Conservation (phyloP, 2,329 filamentous ascomycete genomes). For the Colletotrichum magnum region DNA sequence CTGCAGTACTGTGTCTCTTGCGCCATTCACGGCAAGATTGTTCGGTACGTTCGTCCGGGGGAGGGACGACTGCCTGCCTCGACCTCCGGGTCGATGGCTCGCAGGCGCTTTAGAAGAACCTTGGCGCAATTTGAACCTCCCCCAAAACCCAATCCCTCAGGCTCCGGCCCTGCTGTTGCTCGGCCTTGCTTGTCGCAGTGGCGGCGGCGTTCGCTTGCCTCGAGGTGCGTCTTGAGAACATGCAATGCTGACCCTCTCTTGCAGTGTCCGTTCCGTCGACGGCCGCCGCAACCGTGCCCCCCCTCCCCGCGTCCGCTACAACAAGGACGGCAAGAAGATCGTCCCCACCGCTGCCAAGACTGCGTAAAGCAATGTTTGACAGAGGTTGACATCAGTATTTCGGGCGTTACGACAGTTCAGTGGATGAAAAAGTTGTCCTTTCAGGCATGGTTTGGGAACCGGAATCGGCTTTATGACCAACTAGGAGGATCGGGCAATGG, state of each 20-base stretch:
- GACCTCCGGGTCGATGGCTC: constrained; percentile 46
- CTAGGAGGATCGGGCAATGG: constrained; percentile 38
- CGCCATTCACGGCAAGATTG: constrained; percentile 99
- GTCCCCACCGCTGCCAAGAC: constrained; percentile 84
- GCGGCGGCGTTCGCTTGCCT: not conserved
- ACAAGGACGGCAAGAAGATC: constrained; percentile 99
- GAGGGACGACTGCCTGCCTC: constrained; percentile 70
- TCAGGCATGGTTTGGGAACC: constrained; percentile 41
- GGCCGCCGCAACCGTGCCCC: constrained; percentile 99
- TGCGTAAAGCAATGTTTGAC: constrained; percentile 35
- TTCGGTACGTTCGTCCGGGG: constrained; percentile 86
- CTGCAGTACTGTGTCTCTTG: constrained; percentile 99
- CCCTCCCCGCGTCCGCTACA: constrained; percentile 97
- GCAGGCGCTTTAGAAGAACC: constrained; percentile 71
- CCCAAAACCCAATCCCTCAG: not conserved
- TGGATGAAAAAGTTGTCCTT: constrained; percentile 41
- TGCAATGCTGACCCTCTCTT: constrained; percentile 60
- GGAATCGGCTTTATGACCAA: constrained; percentile 39
- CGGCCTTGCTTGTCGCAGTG: no score
- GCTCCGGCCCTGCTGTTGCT: not conserved
- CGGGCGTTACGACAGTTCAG: constrained; percentile 25
- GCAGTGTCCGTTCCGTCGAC: constrained; percentile 94
- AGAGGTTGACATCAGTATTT: constrained; percentile 8
- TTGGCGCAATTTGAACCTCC: constrained; percentile 64
- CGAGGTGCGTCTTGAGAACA: constrained; percentile 29